Evolutionary conservation across 345 rosid species (phyloP).

Genomic region (Trapa bicornis): DNA sequence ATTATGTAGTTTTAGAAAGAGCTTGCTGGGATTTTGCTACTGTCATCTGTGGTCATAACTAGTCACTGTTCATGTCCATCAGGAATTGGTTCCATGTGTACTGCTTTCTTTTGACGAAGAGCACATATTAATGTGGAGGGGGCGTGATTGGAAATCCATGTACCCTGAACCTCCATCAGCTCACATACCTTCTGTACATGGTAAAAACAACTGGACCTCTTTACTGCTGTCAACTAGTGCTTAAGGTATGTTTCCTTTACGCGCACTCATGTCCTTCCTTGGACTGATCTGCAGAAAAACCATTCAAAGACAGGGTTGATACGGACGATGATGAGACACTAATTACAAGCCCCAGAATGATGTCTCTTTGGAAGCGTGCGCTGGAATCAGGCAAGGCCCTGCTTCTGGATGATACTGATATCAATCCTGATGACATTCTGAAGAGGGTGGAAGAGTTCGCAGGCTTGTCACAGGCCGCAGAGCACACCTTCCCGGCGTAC

Average conservation of each 20-base stretch:
- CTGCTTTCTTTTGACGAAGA: conserved; percentile 81
- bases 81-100: conserved; percentile 90
- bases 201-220: neutral
- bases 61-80: neutral
- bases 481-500: conserved; percentile 64
- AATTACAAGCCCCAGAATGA: conserved; percentile 71
- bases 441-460: conserved; percentile 68
- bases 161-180: conserved; percentile 30
- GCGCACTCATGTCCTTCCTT: neutral
- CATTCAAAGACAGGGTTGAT: neutral
- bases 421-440: conserved; percentile 56
- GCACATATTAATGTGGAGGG: conserved; percentile 91
- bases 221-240: neutral
- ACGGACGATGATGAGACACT: conserved; percentile 14
- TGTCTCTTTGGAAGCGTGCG: conserved; percentile 59
- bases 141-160: conserved; percentile 65
- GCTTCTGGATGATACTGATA: conserved; percentile 38
- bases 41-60: neutral
- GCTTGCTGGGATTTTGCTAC: neutral
- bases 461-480: conserved; percentile 46
- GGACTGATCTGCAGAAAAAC: neutral
- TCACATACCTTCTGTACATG: conserved; percentile 19
- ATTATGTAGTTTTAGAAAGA: neutral
- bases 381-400: conserved; percentile 57
- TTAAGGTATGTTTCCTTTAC: neutral